Percentiles rank a stretch among this genome's conserved stretches.
Conservation (phyloP, 2,329 filamentous ascomycete genomes). For the Podosphaera aphanis region DNA sequence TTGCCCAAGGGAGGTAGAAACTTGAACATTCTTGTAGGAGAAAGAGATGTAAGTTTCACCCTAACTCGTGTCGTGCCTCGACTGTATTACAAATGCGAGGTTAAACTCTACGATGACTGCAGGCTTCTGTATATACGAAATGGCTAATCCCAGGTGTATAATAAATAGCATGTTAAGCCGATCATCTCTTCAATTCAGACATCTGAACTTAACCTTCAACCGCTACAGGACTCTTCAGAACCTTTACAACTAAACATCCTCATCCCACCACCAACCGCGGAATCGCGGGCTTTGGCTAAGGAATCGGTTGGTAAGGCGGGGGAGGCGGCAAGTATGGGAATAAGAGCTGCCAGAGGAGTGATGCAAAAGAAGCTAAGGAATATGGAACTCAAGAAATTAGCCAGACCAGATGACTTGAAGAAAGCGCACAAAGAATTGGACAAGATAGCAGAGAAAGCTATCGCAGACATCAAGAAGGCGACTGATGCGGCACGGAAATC, state of each 20-base stretch:
- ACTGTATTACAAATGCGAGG: neutral
- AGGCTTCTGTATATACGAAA: neutral
- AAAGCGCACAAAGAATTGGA: constrained; percentile 19
- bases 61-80: neutral
- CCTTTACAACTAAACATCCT: constrained; percentile 28
- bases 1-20: constrained; percentile 37
- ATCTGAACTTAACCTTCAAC: constrained; percentile 25
- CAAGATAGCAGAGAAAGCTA: constrained; percentile 17
- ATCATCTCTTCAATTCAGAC: constrained; percentile 27
- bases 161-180: constrained; percentile 27
- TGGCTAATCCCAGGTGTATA: neutral
- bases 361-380: constrained; percentile 17
- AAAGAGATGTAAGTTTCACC: constrained; percentile 30
- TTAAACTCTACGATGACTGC: neutral
- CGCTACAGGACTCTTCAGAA: constrained; percentile 23
- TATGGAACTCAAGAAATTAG: constrained; percentile 16
- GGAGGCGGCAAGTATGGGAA: constrained; percentile 11
- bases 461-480: constrained; percentile 16
- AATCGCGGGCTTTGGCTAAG: constrained; percentile 21
- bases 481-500: constrained; percentile 17
- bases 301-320: constrained; percentile 14
- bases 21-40: constrained; percentile 37
- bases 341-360: constrained; percentile 15
- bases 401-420: constrained; percentile 18
- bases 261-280: constrained; percentile 32